These are phyloP conservation scores for Juncus effusus DNA, from an alignment of 176 grass and related monocot genomes.

Conservation along the genomic window DNA sequence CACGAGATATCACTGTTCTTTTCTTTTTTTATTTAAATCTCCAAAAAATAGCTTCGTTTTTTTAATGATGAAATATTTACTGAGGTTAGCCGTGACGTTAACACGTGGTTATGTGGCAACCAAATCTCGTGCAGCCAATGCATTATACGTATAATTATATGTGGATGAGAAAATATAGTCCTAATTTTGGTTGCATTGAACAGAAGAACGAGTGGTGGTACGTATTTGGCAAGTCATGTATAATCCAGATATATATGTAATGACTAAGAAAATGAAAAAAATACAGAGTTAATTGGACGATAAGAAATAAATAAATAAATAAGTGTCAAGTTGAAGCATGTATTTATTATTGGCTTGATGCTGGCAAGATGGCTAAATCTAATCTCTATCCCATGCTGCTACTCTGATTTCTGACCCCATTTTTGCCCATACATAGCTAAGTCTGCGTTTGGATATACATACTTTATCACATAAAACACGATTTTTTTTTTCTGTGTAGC, in stretches of 20 bases:
- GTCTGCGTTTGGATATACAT: background rate
- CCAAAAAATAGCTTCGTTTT: background rate
- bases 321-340: constrained; percentile 34
- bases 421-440: constrained; percentile 18
- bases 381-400: constrained; percentile 23
- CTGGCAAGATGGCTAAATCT: constrained; percentile 1
- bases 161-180: constrained; percentile 21
- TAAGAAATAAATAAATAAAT: background rate
- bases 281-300: constrained; percentile 2
- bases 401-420: constrained; percentile 28
- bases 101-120: constrained; percentile 12
- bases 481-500: background rate
- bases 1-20: background rate
- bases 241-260: background rate
- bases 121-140: background rate
- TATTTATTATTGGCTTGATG: constrained; percentile 29
- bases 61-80: background rate
- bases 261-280: background rate
- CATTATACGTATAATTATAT: background rate
- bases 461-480: background rate
- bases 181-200: background rate
- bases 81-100: constrained; percentile 67
- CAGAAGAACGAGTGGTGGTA: background rate
- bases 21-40: too few species aligned
- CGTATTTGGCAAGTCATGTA: background rate